Percentiles rank a stretch among this genome's conserved stretches.
Evolutionary conservation across 345 rosid species (phyloP).

Genomic region (Nephelium lappaceum): DNA sequence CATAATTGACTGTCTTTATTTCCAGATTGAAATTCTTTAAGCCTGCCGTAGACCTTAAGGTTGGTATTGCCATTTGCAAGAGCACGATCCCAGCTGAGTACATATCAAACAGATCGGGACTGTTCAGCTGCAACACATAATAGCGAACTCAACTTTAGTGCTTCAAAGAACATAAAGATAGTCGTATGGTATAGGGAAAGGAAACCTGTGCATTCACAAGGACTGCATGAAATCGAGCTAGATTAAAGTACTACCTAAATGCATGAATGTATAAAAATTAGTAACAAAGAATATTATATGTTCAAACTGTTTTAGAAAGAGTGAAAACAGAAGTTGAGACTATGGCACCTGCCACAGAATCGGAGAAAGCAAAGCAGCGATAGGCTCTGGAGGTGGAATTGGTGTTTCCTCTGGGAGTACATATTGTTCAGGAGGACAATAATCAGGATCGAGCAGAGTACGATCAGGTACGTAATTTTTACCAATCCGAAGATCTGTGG

Average conservation of each 20-base stretch:
- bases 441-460: conserved; percentile 82
- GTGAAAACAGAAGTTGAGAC: not conserved
- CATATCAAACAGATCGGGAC: conserved; percentile 94
- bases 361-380: conserved; percentile 91
- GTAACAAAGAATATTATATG: no score
- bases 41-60: conserved; percentile 62
- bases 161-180: conserved; percentile 5
- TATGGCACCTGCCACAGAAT: conserved; percentile 79
- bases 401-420: conserved; percentile 97
- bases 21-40: conserved; percentile 85
- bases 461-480: conserved; percentile 80
- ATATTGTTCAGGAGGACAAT: conserved; percentile 90
- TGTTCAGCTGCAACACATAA: conserved; percentile 65
- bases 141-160: conserved; percentile 22
- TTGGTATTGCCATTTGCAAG: conserved; percentile 93
- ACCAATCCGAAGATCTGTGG: conserved; percentile 96
- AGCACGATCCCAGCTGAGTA: conserved; percentile 90
- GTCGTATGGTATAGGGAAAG: not conserved
- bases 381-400: conserved; percentile 90
- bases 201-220: not conserved
- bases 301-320: not conserved
- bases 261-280: not conserved
- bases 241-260: no score
- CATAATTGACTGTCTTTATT: conserved; percentile 55
- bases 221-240: not conserved